These are phyloP conservation scores for Comarum palustre DNA, from an alignment of 306 rosid species.

Conservation along the genomic window DNA sequence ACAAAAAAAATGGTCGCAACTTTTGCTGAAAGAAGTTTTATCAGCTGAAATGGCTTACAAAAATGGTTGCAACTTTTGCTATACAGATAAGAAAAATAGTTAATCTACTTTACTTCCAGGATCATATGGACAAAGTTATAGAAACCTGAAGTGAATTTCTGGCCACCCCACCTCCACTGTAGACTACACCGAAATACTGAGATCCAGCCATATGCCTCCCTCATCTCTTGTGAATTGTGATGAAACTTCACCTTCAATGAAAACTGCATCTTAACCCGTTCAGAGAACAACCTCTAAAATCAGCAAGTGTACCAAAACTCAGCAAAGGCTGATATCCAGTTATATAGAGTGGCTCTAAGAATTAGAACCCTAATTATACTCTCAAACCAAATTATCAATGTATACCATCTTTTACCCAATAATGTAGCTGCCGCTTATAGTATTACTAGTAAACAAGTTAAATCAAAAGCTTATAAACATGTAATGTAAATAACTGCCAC, in stretches of 20 bases:
- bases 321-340: neutral
- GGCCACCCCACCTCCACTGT: slow-evolving; percentile 25
- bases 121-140: slow-evolving; percentile 11
- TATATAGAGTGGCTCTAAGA: neutral
- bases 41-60: neutral
- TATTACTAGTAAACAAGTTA: neutral
- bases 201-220: slow-evolving; percentile 21
- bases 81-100: no score
- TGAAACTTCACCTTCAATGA: slow-evolving; percentile 88
- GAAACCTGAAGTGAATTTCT: slow-evolving; percentile 14
- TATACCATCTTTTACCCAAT: neutral
- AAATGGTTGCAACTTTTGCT: no score
- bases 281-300: slow-evolving; percentile 3
- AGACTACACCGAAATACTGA: slow-evolving; percentile 27
- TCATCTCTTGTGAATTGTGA: slow-evolving; percentile 82
- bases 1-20: neutral
- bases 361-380: neutral
- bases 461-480: neutral
- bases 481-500: neutral
- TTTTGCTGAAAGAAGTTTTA: neutral
- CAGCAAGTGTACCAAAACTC: neutral
- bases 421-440: neutral
- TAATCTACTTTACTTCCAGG: neutral
- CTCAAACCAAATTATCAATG: neutral
- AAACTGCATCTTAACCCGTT: slow-evolving; percentile 91